A percentile compares a stretch with the other conserved stretches of the same genome.
Evolutionary conservation across 1,284 basidiomycete genomes (phyloP).

Genomic region (Tylopilus sp.): DNA sequence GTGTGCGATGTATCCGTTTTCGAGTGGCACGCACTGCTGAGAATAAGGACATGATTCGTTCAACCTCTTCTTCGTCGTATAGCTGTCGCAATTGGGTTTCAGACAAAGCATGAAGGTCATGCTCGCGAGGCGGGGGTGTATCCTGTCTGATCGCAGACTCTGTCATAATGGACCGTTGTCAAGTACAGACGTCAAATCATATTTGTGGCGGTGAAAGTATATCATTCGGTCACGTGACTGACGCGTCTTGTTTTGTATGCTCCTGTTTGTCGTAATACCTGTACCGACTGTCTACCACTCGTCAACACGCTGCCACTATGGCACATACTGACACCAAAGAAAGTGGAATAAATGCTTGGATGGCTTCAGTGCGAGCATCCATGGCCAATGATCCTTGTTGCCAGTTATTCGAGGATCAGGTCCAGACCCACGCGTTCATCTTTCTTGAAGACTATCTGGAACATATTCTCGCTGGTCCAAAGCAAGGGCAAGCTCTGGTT

Average conservation of each 20-base stretch:
- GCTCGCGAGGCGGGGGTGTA: neutral
- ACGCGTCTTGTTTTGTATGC: constrained; percentile 25
- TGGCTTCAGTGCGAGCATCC: constrained; percentile 58
- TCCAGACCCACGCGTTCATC: constrained; percentile 69
- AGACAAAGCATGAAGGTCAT: constrained; percentile 19
- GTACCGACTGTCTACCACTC: neutral
- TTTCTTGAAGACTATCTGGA: constrained; percentile 78
- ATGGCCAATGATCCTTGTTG: constrained; percentile 74
- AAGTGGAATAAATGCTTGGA: constrained; percentile 57
- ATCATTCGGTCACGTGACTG: constrained; percentile 29
- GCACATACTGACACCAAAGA: constrained; percentile 9
- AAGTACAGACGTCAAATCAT: neutral
- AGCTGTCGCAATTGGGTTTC: constrained; percentile 50
- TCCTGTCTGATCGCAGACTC: constrained; percentile 8
- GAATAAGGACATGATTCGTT: constrained; percentile 57
- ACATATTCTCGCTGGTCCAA: constrained; percentile 62
- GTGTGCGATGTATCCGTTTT: neutral
- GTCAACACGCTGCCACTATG: constrained; percentile 12
- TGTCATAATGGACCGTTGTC: neutral
- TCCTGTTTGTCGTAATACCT: constrained; percentile 16
- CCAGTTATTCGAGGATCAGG: constrained; percentile 65
- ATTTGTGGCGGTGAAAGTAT: constrained; percentile 4
- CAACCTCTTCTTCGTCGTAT: constrained; percentile 64
- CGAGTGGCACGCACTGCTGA: constrained; percentile 44
- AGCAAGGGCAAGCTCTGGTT: constrained; percentile 51